Conservation (phyloP, 331 rosid species). For the Malus hybrid region DNA sequence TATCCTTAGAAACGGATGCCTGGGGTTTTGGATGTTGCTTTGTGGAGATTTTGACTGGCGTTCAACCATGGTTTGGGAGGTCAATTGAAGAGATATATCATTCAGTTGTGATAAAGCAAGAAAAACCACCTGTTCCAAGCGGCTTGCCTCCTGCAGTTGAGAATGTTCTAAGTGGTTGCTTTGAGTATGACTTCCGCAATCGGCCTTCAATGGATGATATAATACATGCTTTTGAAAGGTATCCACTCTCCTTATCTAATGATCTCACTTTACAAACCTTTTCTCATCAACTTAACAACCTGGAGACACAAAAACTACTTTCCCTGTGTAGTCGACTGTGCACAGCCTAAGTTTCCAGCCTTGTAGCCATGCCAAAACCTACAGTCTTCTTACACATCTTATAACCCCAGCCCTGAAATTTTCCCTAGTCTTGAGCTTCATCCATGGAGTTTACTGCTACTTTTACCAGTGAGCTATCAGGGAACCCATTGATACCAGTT, state of each 20-base stretch:
- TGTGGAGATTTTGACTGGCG: conserved; percentile 39
- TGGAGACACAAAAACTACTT: not conserved
- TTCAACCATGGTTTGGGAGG: conserved; percentile 43
- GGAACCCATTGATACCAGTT: not conserved
- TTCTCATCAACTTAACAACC: not conserved
- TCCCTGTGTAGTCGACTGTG: not conserved
- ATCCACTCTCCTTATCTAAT: not conserved
- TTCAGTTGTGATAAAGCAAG: conserved; percentile 29
- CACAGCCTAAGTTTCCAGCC: not conserved
- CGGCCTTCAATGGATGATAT: conserved; percentile 34
- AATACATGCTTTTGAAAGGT: conserved; percentile 29
- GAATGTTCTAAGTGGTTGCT: conserved; percentile 29
- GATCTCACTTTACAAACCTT: not conserved
- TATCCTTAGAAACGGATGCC: conserved; percentile 33
- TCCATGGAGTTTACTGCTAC: too few relatives aligned
- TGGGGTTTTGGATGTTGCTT: conserved; percentile 47
- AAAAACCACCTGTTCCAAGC: conserved; percentile 27
- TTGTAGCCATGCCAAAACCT: not conserved
- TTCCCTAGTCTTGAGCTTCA: not conserved
- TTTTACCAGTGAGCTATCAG: not conserved
- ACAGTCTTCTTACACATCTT: not conserved
- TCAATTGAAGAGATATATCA: conserved; percentile 28
- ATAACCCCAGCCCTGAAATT: not conserved
- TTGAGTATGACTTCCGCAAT: conserved; percentile 32
- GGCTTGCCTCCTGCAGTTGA: conserved; percentile 33